A percentile compares a stretch with the other conserved stretches of the same genome.
These are phyloP conservation scores for Lactarius vividus DNA, from an alignment of 768 basidiomycete genomes.

Conservation along the genomic window DNA sequence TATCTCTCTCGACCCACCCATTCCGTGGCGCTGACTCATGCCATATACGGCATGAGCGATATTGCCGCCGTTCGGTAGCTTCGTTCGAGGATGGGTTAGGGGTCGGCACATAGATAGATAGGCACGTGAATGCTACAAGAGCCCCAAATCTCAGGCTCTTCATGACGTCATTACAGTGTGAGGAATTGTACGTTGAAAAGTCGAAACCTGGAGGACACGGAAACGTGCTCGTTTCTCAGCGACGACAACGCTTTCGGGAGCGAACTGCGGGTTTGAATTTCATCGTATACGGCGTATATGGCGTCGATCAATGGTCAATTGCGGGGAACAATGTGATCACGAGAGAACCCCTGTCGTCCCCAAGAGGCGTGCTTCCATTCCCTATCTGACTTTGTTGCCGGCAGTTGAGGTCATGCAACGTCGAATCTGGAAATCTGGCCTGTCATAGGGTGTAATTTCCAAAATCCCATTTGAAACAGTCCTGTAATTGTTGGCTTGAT, in stretches of 20 bases:
- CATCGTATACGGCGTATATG: neutral
- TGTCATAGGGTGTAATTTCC: slow-evolving; percentile 40
- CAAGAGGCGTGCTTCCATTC: neutral
- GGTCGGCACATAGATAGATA: neutral
- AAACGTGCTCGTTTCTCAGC: neutral
- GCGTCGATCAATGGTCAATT: neutral
- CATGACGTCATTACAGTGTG: neutral
- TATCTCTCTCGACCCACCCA: neutral
- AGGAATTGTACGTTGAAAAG: neutral
- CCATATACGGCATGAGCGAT: neutral
- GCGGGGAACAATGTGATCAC: neutral
- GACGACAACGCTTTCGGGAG: neutral
- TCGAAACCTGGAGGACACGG: neutral
- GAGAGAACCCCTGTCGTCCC: neutral
- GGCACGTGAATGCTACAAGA: neutral
- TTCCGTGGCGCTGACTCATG: neutral
- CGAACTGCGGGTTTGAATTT: neutral
- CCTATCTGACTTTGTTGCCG: neutral
- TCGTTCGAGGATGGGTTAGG: neutral
- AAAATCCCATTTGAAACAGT: slow-evolving; percentile 73
- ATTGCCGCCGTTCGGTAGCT: neutral
- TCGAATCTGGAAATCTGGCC: neutral
- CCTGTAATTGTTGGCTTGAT: slow-evolving; percentile 38
- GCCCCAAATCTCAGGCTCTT: neutral
- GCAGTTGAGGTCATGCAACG: neutral